Percentiles rank a stretch among this genome's conserved stretches.
Evolutionary conservation across 2,329 filamentous ascomycete genomes (phyloP).

Genomic region (Fusarium equiseti): DNA sequence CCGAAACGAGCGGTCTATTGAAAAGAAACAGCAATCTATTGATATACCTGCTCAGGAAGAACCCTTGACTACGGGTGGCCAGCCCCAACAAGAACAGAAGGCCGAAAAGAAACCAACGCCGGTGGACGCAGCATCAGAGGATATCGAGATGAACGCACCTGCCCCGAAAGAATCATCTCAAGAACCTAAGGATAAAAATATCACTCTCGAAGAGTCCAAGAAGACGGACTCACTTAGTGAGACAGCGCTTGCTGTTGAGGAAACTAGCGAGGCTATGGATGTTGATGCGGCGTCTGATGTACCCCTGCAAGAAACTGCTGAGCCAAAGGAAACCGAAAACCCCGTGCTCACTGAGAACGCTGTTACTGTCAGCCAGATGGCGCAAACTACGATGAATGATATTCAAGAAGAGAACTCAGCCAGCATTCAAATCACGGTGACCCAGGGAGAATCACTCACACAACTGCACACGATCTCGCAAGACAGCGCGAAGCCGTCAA

Average conservation of each 20-base stretch:
- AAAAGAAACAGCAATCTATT: conserved; percentile 12
- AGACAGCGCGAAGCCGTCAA: conserved; percentile 18
- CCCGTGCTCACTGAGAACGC: conserved; percentile 25
- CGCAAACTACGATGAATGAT: conserved; percentile 16
- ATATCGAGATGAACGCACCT: conserved; percentile 19
- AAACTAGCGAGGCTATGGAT: conserved; percentile 40
- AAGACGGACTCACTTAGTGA: conserved; percentile 1
- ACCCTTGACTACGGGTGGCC: not conserved
- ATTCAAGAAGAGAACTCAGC: conserved; percentile 2
- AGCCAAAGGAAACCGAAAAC: conserved; percentile 7
- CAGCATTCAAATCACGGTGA: conserved; percentile 4
- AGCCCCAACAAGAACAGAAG: not conserved
- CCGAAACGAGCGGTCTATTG: not conserved
- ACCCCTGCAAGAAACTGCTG: not conserved
- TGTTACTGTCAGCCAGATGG: conserved; percentile 19
- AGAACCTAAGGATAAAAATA: not conserved
- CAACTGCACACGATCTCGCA: conserved; percentile 16
- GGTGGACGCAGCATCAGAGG: conserved; percentile 8
- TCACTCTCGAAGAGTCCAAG: not conserved
- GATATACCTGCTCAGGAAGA: not conserved
- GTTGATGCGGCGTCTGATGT: conserved; percentile 29
- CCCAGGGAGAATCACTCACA: conserved; percentile 14
- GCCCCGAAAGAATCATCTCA: conserved; percentile 5
- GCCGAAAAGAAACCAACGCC: not conserved
- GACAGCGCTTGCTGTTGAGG: conserved; percentile 1